phyloP scores from a whole-genome alignment of 345 rosid genomes.

The Isatis tinctoria region DNA sequence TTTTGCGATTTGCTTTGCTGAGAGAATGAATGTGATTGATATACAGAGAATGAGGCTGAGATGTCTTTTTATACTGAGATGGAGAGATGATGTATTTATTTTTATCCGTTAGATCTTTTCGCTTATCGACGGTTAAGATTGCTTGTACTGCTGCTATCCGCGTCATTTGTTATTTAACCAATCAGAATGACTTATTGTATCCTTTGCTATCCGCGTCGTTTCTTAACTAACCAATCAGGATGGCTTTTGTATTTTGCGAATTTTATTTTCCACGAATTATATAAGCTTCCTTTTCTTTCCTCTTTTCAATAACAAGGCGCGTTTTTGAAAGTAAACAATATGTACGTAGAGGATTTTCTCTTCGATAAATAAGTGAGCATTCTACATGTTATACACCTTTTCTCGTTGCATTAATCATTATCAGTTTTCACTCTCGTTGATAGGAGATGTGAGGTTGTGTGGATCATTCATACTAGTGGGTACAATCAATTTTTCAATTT shows the following conservation, averaged over 20 bases:
- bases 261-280: not conserved
- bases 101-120: conserved; percentile 12
- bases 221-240: not conserved
- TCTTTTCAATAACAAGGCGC: not conserved
- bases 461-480: not conserved
- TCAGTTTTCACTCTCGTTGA: not conserved
- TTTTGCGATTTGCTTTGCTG: not conserved
- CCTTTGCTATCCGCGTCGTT: not conserved
- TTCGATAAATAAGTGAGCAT: too few species aligned
- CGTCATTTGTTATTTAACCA: conserved; percentile 6
- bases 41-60: not conserved
- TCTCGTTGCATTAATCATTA: too few species aligned
- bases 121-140: not conserved
- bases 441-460: not conserved
- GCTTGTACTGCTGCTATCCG: not conserved
- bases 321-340: not conserved
- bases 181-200: not conserved
- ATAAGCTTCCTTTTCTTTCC: not conserved
- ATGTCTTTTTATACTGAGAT: not conserved
- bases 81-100: not conserved
- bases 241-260: not conserved
- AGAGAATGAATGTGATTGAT: not conserved
- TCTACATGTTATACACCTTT: too few species aligned
- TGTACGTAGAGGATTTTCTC: too few species aligned
- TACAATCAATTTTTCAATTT: not conserved